Evolutionary conservation across 768 basidiomycete species (phyloP), one percentile per base, ranked within the genome.

Genomic region (Russula compacta): DNA sequence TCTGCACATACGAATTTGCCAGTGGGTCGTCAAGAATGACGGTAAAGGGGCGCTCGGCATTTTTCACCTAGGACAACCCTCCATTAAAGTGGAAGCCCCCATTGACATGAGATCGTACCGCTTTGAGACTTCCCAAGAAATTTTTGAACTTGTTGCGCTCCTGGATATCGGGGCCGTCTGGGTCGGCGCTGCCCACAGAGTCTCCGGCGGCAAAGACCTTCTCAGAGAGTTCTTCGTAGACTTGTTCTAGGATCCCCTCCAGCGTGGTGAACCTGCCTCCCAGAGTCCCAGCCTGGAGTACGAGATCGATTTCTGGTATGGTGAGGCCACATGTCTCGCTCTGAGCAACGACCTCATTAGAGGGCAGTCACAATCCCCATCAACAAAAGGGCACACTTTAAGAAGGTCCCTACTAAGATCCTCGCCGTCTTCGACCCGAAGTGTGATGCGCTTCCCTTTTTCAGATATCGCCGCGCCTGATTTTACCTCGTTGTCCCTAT

Each of bases 201-300:
- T 93, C 92, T 24, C 91, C 90, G 1, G 78, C 76, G 1, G 85
- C 78, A 69, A 95, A 86, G 12, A 87, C 84, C 69, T 98, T 98
- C 62, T 87, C 86, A 33, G 87, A 87, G 10, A 99, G 82, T 70
- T 99, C 95, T 63, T 95, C 94, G 75, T 95, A 93, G 2, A 99
- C 81, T 69, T 98, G 97, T 60, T 90, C 82, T 39, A 99, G 78
- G 57, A 98, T 86, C 21, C 97, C 97, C 73, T 99, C 97, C 21
- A 98, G 78, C 0, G 97, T 99, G 0, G 97, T 99, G 77, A 99
- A 99, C 10, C 97, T 83, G 9, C 97, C 97, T 12, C 97, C 97
- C 3, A 99, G 83, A 0, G 97, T 98, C 5, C 97, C 97, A 17
- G 92, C 85, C 46, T 91, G 86, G 6, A 99, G 83, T 11, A 86